Conservation (phyloP, 108 stramenopile genomes). For the Fistulifera pelliculosa region DNA sequence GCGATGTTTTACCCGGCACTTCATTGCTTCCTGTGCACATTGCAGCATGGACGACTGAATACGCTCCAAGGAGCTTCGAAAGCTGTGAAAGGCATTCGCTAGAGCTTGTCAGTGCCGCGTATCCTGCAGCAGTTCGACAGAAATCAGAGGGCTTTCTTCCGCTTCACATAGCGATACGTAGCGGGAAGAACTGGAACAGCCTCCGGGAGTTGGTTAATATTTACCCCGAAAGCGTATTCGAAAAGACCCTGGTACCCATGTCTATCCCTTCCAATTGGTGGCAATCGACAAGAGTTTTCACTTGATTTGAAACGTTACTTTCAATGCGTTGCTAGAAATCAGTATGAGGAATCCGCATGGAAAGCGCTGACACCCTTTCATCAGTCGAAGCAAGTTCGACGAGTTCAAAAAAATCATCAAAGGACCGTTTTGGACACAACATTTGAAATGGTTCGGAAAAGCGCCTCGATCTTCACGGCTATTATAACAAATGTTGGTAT, state of each 20-base stretch:
- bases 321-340: neutral
- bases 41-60: neutral
- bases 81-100: neutral
- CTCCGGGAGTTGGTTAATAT: conserved; percentile 1
- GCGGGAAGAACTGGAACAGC: conserved; percentile 11
- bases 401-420: neutral
- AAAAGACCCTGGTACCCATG: conserved; percentile 1
- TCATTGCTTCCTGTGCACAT: conserved; percentile 9
- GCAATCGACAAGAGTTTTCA: conserved; percentile 1
- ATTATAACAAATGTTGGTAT: neutral
- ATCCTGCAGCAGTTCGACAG: conserved; percentile 10
- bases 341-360: neutral
- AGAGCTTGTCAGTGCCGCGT: conserved; percentile 8
- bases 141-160: conserved; percentile 12
- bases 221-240: neutral
- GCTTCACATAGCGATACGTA: conserved; percentile 21
- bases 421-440: neutral
- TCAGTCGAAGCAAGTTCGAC: neutral
- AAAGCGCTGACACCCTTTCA: conserved; percentile 1
- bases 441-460: conserved; percentile 13
- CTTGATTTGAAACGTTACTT: neutral
- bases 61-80: conserved; percentile 11
- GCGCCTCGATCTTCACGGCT: neutral
- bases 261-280: conserved; percentile 13
- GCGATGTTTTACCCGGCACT: conserved; percentile 9